Conservation (phyloP, 495 filamentous ascomycete species). For the Oleoguttula mirabilis region DNA sequence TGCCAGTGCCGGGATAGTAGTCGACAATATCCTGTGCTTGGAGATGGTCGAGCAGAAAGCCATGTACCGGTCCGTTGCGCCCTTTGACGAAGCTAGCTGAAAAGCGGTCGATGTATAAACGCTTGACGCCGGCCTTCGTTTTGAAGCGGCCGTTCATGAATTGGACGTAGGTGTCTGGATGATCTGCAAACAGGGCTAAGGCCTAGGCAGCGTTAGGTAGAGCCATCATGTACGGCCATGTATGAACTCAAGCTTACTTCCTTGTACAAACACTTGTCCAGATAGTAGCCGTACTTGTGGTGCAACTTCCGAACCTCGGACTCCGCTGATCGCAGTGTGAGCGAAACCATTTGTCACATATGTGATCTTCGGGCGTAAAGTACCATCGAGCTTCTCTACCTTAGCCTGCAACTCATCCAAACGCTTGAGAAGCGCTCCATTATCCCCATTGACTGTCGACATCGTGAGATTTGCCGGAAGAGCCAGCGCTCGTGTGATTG, state of each 20-base stretch:
- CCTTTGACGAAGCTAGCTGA: constrained; percentile 29
- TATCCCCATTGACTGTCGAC: constrained; percentile 3
- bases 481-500: too few relatives aligned
- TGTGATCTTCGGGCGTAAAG: not conserved
- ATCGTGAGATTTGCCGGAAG: too few relatives aligned
- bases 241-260: constrained; percentile 27
- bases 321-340: not conserved
- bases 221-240: not conserved
- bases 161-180: constrained; percentile 44
- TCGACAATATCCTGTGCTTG: constrained; percentile 41
- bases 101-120: constrained; percentile 44
- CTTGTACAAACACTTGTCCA: constrained; percentile 48
- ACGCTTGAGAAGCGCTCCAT: not conserved
- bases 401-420: constrained; percentile 2
- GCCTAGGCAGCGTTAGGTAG: constrained; percentile 24
- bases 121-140: constrained; percentile 40
- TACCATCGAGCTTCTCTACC: constrained; percentile 8
- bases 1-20: constrained; percentile 32
- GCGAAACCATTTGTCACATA: not conserved
- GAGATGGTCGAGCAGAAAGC: constrained; percentile 44
- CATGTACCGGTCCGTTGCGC: constrained; percentile 43
- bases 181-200: constrained; percentile 40
- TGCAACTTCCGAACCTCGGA: constrained; percentile 41
- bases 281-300: constrained; percentile 47
- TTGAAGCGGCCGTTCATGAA: constrained; percentile 44